A percentile compares a stretch with the other conserved stretches of the same genome.
Conservation (phyloP, 2,329 filamentous ascomycete species). For the Botrytis hyacinthi region DNA sequence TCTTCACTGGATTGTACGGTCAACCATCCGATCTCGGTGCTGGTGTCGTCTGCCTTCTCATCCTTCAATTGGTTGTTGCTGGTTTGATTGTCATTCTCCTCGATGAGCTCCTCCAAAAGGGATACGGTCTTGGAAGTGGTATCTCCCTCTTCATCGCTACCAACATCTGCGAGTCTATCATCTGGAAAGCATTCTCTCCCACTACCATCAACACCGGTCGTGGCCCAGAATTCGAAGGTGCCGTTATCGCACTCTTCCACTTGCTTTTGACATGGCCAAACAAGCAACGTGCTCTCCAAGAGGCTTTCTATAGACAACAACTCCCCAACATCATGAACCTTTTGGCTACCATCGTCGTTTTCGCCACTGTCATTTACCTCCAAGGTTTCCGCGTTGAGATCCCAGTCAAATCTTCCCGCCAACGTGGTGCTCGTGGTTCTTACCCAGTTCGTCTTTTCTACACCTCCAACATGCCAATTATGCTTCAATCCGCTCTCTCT, state of each 20-base stretch:
- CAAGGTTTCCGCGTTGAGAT: conserved; percentile 99
- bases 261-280: conserved; percentile 97
- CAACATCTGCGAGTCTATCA: conserved; percentile 99
- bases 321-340: conserved; percentile 99
- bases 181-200: conserved; percentile 99
- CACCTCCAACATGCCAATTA: conserved; percentile 99
- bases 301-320: conserved; percentile 99
- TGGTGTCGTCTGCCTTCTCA: conserved; percentile 96
- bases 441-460: conserved; percentile 99
- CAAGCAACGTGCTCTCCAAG: conserved; percentile 97
- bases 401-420: conserved; percentile 97
- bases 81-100: conserved; percentile 99
- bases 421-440: conserved; percentile 96
- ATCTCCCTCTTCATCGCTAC: conserved; percentile 99
- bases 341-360: conserved; percentile 86
- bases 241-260: conserved; percentile 96
- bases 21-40: conserved; percentile 94
- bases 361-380: conserved; percentile 97
- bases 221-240: conserved; percentile 98
- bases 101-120: conserved; percentile 98
- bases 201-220: conserved; percentile 99
- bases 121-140: conserved; percentile 95
- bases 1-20: conserved; percentile 96
- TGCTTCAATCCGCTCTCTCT: conserved; percentile 97
- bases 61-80: conserved; percentile 95